phyloP scores from a whole-genome alignment of 441 rosid species.

The Adansonia grandidieri region DNA sequence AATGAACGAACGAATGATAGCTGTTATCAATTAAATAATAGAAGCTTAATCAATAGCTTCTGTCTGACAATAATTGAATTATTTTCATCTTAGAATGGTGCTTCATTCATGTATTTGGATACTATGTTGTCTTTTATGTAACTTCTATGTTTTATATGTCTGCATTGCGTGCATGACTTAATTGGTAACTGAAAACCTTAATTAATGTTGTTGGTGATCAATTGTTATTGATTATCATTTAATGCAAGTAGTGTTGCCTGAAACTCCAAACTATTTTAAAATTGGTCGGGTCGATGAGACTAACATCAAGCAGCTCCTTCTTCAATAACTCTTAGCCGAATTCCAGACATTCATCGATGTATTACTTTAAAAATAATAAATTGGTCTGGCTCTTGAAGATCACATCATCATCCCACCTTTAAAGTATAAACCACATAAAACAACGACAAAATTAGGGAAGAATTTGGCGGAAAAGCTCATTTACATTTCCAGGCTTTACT shows the following conservation, averaged over 20 bases:
- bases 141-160: too few relatives aligned
- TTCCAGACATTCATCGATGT: neutral
- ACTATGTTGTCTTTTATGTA: too few relatives aligned
- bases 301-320: neutral
- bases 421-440: constrained; percentile 23
- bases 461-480: neutral
- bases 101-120: neutral
- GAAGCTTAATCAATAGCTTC: neutral
- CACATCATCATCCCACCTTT: constrained; percentile 99
- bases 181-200: too few relatives aligned
- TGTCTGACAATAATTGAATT: neutral
- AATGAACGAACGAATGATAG: neutral
- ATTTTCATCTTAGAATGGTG: neutral
- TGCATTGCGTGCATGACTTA: too few relatives aligned
- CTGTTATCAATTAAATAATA: neutral
- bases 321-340: neutral
- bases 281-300: neutral
- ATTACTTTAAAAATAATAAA: too few relatives aligned
- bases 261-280: neutral
- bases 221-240: too few relatives aligned
- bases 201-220: too few relatives aligned
- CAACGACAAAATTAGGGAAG: neutral
- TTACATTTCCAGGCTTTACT: neutral
- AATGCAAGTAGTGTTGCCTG: neutral
- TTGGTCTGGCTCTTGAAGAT: constrained; percentile 91